Evolutionary conservation across 179 eudicot genomes (phyloP).

Genomic region (Drosera spatulata): DNA sequence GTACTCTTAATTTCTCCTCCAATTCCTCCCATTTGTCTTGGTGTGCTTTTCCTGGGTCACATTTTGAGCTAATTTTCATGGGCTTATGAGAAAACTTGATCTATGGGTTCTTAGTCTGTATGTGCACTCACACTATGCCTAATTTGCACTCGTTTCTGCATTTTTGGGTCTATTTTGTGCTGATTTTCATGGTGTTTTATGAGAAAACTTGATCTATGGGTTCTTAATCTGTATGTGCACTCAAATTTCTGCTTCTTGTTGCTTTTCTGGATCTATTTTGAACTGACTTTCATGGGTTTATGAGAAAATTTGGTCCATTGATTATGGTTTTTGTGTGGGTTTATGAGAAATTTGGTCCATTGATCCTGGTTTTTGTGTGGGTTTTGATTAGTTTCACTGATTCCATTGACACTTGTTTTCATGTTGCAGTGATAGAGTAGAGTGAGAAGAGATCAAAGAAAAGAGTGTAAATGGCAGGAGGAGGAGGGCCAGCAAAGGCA

Average conservation of each 20-base stretch:
- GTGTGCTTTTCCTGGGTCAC: not conserved
- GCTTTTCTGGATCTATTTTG: not conserved
- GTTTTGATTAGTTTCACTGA: slow-evolving; percentile 2
- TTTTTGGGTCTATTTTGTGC: too few species aligned
- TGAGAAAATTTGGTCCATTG: not conserved
- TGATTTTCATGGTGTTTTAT: too few species aligned
- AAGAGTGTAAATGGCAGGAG: slow-evolving; percentile 48
- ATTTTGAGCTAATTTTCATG: not conserved
- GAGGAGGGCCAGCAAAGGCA: slow-evolving; percentile 55
- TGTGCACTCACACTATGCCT: too few species aligned
- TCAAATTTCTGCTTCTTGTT: not conserved
- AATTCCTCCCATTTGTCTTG: slow-evolving; percentile 1
- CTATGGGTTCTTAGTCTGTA: too few species aligned
- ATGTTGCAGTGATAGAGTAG: slow-evolving; percentile 6
- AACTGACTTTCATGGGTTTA: too few species aligned
- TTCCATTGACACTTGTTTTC: slow-evolving; percentile 2
- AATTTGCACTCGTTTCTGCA: too few species aligned
- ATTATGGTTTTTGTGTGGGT: slow-evolving; percentile 7
- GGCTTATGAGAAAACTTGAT: too few species aligned
- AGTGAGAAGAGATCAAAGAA: slow-evolving; percentile 3
- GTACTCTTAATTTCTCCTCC: not conserved
- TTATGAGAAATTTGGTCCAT: slow-evolving; percentile 8
- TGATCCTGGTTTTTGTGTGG: slow-evolving; percentile 36
- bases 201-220: too few species aligned
- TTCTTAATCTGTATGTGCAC: too few species aligned